Base-by-base conservation (phyloP, 2,329 filamentous ascomycete species). In the Aspergillus oerlinghausenensis region DNA sequence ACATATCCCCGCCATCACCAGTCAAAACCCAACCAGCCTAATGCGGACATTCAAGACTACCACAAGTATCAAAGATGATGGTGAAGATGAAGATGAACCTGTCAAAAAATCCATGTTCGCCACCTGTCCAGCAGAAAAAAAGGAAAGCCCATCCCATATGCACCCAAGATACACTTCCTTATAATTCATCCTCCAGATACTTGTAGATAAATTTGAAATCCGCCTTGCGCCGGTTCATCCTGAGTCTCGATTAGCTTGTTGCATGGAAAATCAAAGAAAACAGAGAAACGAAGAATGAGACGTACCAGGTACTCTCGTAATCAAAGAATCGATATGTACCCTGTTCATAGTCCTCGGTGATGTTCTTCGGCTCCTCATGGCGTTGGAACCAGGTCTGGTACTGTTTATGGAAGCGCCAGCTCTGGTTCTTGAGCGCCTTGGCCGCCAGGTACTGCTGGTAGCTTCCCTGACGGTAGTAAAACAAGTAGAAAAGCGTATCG, bases 331-430 rank as follows among this genome's bases (percentile, higher is more conserved):
- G 88, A 79, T 99, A 99, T 25, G 94, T 99, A 61, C 94, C 94
- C 77, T 99, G 94, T 78, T 99, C 94, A 71, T 91, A 97, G 77
- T 99, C 94, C 75, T 99, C 94, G 0, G 94, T 97, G 70, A 99
- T 99, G 66, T 87, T 92, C 81, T 99, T 99, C 19, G 94, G 94
- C 79, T 99, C 94, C 71, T 99, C 94, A 65, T 99, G 94, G 52
- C 94, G 84, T 75, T 99, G 94, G 70, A 99, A 99, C 94, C 94
- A 99, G 1, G 94, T 99, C 75, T 96, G 94, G 72, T 99, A 99
- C 75, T 97, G 94, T 80, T 99, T 99, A 78, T 99, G 94, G 74
- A 99, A 99, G 55, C 94, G 85, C 94, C 94, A 99, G 75, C 92
- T 97, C 75, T 99, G 94, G 64, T 93, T 90, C 78, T 99, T 99